Conservation (phyloP, 805 yeast genomes). For the Candida andamanensis region DNA sequence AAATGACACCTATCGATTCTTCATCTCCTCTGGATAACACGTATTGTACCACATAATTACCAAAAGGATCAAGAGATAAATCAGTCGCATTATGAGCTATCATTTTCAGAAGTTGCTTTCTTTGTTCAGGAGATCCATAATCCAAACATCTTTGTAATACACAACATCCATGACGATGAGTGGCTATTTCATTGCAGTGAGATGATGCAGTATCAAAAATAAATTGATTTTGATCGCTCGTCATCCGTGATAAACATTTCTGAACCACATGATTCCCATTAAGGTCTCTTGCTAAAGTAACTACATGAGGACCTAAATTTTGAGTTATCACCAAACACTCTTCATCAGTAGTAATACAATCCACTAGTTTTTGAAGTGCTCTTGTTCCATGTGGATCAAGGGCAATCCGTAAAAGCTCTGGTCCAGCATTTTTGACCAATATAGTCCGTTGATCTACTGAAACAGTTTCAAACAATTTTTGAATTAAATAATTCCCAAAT, state of each 20-base stretch:
- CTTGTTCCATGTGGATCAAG: slow-evolving; percentile 94
- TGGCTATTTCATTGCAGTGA: slow-evolving; percentile 76
- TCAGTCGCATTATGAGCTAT: slow-evolving; percentile 66
- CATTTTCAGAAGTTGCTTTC: slow-evolving; percentile 57
- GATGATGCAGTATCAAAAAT: slow-evolving; percentile 79
- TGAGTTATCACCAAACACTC: slow-evolving; percentile 63
- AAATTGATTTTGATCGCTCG: slow-evolving; percentile 70
- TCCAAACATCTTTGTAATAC: slow-evolving; percentile 93
- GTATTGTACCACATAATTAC: slow-evolving; percentile 95
- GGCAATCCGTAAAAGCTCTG: slow-evolving; percentile 74
- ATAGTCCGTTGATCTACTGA: slow-evolving; percentile 62
- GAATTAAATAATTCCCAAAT: slow-evolving; percentile 94
- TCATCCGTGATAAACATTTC: slow-evolving; percentile 74
- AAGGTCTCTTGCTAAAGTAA: slow-evolving; percentile 75
- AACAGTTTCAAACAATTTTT: slow-evolving; percentile 79
- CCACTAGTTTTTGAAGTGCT: slow-evolving; percentile 88
- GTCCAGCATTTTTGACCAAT: slow-evolving; percentile 66
- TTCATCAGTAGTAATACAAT: slow-evolving; percentile 64
- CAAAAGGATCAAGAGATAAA: slow-evolving; percentile 87
- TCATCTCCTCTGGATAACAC: slow-evolving; percentile 55
- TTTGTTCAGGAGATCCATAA: slow-evolving; percentile 71
- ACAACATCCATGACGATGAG: slow-evolving; percentile 97
- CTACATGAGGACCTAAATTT: slow-evolving; percentile 65
- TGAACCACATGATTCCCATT: slow-evolving; percentile 98
- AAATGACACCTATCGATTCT: slow-evolving; percentile 25